Evolutionary conservation across 768 basidiomycete species (phyloP).

Genomic region (Termitomyces sp.): DNA sequence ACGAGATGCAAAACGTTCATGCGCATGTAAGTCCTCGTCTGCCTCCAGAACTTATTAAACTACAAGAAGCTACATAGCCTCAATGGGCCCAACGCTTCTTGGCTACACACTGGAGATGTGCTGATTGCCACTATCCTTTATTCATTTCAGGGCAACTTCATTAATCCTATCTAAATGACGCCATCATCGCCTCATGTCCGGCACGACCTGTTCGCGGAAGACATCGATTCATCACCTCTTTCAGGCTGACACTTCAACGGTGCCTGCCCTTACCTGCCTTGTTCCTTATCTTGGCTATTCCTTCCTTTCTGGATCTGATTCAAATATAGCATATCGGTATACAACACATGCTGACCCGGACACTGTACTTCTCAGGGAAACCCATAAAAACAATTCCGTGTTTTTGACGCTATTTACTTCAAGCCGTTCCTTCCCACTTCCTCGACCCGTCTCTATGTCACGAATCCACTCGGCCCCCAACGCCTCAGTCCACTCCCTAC

Average conservation of each 20-base stretch:
- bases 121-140: background rate
- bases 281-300: background rate
- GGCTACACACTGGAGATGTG: background rate
- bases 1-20: background rate
- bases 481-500: slow-evolving; percentile 5
- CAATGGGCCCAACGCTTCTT: background rate
- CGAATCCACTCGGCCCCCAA: slow-evolving; percentile 7
- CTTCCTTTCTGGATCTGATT: slow-evolving; percentile 5
- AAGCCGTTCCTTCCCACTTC: slow-evolving; percentile 4
- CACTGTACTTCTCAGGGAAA: background rate
- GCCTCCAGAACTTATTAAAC: background rate
- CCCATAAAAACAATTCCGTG: slow-evolving; percentile 11
- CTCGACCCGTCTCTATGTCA: background rate
- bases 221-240: slow-evolving; percentile 5
- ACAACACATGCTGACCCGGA: background rate
- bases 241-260: background rate
- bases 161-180: slow-evolving; percentile 10
- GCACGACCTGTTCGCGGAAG: slow-evolving; percentile 1
- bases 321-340: slow-evolving; percentile 2
- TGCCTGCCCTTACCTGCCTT: background rate
- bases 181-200: slow-evolving; percentile 17
- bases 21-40: background rate
- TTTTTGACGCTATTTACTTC: slow-evolving; percentile 1
- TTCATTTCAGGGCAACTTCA: background rate
- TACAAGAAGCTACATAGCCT: background rate